Percentiles rank a stretch among this genome's conserved stretches.
phyloP scores from a whole-genome alignment of 768 basidiomycete species.

The Leccinum disarticulatum region DNA sequence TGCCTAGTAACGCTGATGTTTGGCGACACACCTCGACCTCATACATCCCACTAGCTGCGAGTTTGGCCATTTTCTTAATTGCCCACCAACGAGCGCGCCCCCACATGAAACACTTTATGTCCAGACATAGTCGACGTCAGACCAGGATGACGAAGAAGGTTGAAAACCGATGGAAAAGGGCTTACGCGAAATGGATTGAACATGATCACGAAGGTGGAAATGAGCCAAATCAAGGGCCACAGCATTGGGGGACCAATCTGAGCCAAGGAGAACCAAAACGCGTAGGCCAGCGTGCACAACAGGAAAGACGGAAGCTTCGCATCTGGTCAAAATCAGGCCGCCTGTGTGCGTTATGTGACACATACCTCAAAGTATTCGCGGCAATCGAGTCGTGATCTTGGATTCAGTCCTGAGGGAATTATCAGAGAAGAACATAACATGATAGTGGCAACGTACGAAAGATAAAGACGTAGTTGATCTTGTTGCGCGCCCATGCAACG shows the following conservation, averaged over 20 bases:
- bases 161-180: not conserved
- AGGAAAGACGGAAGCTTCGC: conserved; percentile 75
- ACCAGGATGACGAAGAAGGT: too few species aligned
- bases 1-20: not conserved
- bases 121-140: conserved; percentile 28
- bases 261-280: conserved; percentile 83
- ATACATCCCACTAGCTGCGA: conserved; percentile 66
- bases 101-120: conserved; percentile 43
- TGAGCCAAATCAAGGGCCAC: conserved; percentile 85
- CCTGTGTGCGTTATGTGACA: conserved; percentile 7
- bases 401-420: conserved; percentile 57
- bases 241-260: conserved; percentile 66
- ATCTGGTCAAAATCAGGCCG: conserved; percentile 2
- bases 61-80: conserved; percentile 56
- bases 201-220: conserved; percentile 54
- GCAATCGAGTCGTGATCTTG: conserved; percentile 70
- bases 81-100: conserved; percentile 70
- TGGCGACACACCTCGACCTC: conserved; percentile 63
- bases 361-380: conserved; percentile 72
- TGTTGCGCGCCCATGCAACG: conserved; percentile 65
- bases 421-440: conserved; percentile 7
- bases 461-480: conserved; percentile 94
- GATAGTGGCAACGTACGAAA: conserved; percentile 52
- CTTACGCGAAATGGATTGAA: conserved; percentile 73
- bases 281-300: conserved; percentile 69